Evolutionary conservation across 345 rosid species (phyloP).

Genomic region (Kandelia obovata): DNA sequence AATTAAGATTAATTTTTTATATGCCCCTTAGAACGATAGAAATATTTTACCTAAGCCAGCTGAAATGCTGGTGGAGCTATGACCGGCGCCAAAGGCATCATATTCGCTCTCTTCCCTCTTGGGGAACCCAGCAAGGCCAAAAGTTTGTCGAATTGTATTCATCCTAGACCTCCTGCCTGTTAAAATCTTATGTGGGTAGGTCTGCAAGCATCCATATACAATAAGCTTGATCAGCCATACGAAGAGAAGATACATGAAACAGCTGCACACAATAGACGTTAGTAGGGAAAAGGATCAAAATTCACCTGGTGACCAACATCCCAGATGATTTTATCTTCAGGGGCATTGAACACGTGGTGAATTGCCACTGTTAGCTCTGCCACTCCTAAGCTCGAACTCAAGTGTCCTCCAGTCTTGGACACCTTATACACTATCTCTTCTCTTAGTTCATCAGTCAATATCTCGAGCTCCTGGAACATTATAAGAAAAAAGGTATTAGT

Average conservation of each 20-base stretch:
- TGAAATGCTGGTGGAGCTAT: conserved; percentile 56
- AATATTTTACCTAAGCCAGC: conserved; percentile 40
- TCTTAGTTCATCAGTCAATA: conserved; percentile 37
- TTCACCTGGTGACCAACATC: conserved; percentile 59
- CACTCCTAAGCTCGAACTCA: conserved; percentile 51
- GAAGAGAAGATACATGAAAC: background rate
- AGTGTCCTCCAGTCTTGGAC: conserved; percentile 50
- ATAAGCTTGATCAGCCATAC: background rate
- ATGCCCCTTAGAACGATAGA: background rate
- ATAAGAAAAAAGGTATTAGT: background rate
- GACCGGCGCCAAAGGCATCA: conserved; percentile 56
- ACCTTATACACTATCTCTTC: conserved; percentile 41
- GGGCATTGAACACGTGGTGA: conserved; percentile 49
- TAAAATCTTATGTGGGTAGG: conserved; percentile 45
- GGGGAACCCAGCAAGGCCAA: conserved; percentile 45
- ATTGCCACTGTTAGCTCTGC: conserved; percentile 50
- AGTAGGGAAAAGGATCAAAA: background rate
- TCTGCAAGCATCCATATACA: conserved; percentile 15
- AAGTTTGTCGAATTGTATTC: conserved; percentile 44
- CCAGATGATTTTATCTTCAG: conserved; percentile 52
- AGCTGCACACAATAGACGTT: background rate
- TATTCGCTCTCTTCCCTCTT: conserved; percentile 46
- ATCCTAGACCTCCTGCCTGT: conserved; percentile 44
- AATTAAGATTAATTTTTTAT: too few species aligned
- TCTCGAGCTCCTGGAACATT: conserved; percentile 35